These are phyloP conservation scores for Paramecium pentaurelia DNA, from an alignment of 73 alveolate genomes.

Conservation along the genomic window DNA sequence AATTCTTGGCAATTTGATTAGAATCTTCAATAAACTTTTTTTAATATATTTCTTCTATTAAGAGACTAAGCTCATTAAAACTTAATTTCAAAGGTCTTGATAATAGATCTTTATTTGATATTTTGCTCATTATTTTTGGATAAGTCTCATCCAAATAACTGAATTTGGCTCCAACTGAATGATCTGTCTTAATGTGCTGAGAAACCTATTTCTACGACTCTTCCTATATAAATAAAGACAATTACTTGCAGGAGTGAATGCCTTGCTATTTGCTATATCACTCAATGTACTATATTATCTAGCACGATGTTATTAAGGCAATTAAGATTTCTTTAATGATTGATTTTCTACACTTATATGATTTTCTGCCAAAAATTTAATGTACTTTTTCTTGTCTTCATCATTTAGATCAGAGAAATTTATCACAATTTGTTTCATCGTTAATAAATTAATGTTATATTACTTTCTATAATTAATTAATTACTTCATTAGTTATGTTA, in stretches of 20 bases:
- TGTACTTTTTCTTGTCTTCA: background rate
- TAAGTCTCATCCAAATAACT: background rate
- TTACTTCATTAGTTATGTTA: background rate
- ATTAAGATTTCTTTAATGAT: background rate
- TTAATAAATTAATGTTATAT: background rate
- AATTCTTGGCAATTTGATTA: background rate
- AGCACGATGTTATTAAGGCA: background rate
- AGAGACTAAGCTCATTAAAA: background rate
- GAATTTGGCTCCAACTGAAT: background rate
- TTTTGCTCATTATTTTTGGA: conserved; percentile 8
- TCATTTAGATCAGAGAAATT: conserved; percentile 22
- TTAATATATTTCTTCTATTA: conserved; percentile 27
- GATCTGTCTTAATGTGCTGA: background rate
- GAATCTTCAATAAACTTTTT: conserved; percentile 2
- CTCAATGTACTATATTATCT: conserved; percentile 14
- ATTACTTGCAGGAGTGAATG: conserved; percentile 43
- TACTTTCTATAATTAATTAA: background rate
- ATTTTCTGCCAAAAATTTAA: background rate
- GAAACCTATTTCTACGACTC: background rate
- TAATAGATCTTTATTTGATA: background rate
- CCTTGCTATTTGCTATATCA: background rate
- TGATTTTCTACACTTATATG: background rate
- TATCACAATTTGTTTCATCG: conserved; percentile 10
- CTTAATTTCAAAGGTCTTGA: conserved; percentile 16
- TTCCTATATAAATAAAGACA: background rate